These are phyloP conservation scores for Firmiana major DNA, from an alignment of 345 rosid species.

Conservation along the genomic window DNA sequence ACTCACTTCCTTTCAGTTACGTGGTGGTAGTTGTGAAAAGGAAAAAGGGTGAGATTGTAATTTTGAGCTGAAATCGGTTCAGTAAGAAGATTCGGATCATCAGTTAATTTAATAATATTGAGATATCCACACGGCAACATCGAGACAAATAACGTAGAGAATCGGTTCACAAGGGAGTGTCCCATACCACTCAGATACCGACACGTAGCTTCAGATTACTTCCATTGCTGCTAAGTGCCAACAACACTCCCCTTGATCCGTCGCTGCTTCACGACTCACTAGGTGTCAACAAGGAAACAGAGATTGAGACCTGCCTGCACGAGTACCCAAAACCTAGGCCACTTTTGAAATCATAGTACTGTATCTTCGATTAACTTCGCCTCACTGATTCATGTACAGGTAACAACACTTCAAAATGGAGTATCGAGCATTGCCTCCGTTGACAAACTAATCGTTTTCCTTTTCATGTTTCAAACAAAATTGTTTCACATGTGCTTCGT, in stretches of 20 bases:
- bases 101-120: background rate
- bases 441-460: too few species aligned
- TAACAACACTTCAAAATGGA: too few species aligned
- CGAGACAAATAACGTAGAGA: slow-evolving; percentile 8
- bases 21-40: background rate
- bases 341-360: background rate
- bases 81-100: background rate
- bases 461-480: background rate
- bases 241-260: background rate
- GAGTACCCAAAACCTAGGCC: background rate
- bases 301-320: slow-evolving; percentile 6
- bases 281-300: background rate
- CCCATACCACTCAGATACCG: background rate
- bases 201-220: slow-evolving; percentile 6
- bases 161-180: background rate
- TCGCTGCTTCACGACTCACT: background rate
- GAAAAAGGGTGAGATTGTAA: background rate
- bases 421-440: too few species aligned
- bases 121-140: slow-evolving; percentile 7
- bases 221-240: background rate
- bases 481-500: background rate
- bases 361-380: background rate
- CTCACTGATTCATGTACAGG: too few species aligned
- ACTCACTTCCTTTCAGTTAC: background rate
- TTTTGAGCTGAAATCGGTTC: background rate